These are phyloP conservation scores for Tolypocladium album DNA, from an alignment of 2,329 filamentous ascomycete species.

Conservation along the genomic window DNA sequence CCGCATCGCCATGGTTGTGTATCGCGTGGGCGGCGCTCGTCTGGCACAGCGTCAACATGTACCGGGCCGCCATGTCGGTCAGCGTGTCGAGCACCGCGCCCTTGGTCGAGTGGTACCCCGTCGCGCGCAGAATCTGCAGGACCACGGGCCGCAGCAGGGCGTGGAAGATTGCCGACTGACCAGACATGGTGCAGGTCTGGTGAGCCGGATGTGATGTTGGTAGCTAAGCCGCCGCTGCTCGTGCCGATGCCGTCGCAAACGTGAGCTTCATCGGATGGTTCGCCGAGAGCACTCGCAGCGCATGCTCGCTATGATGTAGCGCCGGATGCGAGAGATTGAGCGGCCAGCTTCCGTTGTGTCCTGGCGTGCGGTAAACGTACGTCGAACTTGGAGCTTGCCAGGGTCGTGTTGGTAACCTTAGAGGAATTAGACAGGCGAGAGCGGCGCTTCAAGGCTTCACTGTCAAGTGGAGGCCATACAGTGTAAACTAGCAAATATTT, in stretches of 20 bases:
- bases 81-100: conserved; percentile 77
- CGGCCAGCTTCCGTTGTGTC: too few relatives aligned
- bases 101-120: conserved; percentile 76
- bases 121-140: conserved; percentile 82
- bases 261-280: conserved; percentile 19
- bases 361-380: background rate
- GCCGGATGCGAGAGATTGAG: background rate
- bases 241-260: conserved; percentile 15
- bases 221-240: conserved; percentile 1
- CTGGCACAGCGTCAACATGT: conserved; percentile 64
- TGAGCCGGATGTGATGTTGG: conserved; percentile 1
- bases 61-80: conserved; percentile 77
- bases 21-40: conserved; percentile 61
- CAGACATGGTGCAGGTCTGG: conserved; percentile 37
- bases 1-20: conserved; percentile 51
- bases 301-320: conserved; percentile 11
- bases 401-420: background rate
- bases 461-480: background rate
- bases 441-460: background rate
- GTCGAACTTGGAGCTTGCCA: background rate
- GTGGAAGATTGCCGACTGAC: conserved; percentile 45
- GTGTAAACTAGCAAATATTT: background rate
- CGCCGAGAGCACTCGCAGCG: conserved; percentile 13
- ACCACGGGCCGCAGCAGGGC: conserved; percentile 78
- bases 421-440: background rate